These are phyloP conservation scores for Colletotrichum sp. DNA, from an alignment of 2,329 filamentous ascomycete species.

Conservation along the genomic window DNA sequence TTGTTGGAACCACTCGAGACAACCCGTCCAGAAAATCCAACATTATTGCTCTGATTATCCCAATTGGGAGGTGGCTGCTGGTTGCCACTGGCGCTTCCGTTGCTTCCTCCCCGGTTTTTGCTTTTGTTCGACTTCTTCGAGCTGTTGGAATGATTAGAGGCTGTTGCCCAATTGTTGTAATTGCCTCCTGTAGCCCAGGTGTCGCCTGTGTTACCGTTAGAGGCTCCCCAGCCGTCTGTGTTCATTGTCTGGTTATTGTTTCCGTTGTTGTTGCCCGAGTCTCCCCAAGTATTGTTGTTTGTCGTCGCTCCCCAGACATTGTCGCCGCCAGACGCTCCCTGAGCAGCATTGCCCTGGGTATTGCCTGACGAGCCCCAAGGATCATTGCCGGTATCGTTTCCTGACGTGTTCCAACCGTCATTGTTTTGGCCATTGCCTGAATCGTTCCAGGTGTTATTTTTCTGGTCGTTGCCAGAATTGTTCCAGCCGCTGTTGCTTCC, in stretches of 20 bases:
- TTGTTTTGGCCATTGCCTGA: background rate
- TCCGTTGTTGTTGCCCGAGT: background rate
- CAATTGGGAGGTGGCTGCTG: background rate
- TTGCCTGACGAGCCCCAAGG: background rate
- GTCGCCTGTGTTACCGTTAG: background rate
- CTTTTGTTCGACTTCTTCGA: conserved; percentile 14
- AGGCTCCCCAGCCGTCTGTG: background rate
- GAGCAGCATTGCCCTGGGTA: background rate
- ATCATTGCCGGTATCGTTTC: background rate
- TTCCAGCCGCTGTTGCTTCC: conserved; percentile 18
- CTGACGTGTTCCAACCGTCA: background rate
- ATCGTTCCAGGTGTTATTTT: background rate
- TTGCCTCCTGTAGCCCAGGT: background rate
- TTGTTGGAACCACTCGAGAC: background rate
- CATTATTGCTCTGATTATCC: conserved; percentile 16
- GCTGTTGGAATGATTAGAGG: conserved; percentile 1
- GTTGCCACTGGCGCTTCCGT: background rate
- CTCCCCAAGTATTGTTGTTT: background rate
- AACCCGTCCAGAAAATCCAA: background rate
- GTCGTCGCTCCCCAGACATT: background rate
- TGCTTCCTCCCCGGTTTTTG: background rate
- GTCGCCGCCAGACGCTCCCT: background rate
- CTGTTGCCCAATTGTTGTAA: conserved; percentile 7
- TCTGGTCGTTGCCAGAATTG: background rate
- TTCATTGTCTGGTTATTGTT: background rate